Percentiles rank a stretch among this genome's conserved stretches.
Conservation (phyloP, 2,329 filamentous ascomycete species). For the Ascocoryne sarcoides region DNA sequence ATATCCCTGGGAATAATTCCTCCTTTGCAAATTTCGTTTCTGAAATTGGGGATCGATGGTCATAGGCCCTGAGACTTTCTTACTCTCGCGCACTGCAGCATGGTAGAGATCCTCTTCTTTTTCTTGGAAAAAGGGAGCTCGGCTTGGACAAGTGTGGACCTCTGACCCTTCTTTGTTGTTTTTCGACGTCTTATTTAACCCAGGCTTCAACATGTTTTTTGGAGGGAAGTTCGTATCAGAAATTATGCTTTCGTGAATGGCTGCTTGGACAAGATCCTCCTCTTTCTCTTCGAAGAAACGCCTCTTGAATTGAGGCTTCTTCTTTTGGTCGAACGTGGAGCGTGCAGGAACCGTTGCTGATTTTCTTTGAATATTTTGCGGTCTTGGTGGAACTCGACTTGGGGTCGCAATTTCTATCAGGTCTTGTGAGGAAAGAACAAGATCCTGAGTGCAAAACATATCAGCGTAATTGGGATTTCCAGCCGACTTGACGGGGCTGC, state of each 20-base stretch:
- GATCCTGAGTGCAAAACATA: slow-evolving; percentile 34
- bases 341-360: not conserved
- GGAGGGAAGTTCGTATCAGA: not conserved
- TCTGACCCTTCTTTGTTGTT: not conserved
- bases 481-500: not conserved
- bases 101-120: not conserved
- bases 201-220: not conserved
- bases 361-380: not conserved
- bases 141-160: not conserved
- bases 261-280: slow-evolving; percentile 20
- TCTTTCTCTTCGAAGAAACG: slow-evolving; percentile 26
- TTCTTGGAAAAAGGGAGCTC: not conserved
- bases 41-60: too few relatives aligned
- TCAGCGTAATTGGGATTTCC: slow-evolving; percentile 5
- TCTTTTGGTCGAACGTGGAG: not conserved
- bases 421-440: slow-evolving; percentile 39
- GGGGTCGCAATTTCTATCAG: slow-evolving; percentile 34
- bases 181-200: too few relatives aligned
- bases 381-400: slow-evolving; percentile 5
- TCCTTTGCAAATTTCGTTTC: too few relatives aligned
- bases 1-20: too few relatives aligned
- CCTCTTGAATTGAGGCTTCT: slow-evolving; percentile 2
- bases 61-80: too few relatives aligned
- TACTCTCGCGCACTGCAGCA: not conserved
- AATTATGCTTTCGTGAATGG: slow-evolving; percentile 17